phyloP scores from a whole-genome alignment of 1,284 basidiomycete genomes.

The Leccinum pseudoinsigne region DNA sequence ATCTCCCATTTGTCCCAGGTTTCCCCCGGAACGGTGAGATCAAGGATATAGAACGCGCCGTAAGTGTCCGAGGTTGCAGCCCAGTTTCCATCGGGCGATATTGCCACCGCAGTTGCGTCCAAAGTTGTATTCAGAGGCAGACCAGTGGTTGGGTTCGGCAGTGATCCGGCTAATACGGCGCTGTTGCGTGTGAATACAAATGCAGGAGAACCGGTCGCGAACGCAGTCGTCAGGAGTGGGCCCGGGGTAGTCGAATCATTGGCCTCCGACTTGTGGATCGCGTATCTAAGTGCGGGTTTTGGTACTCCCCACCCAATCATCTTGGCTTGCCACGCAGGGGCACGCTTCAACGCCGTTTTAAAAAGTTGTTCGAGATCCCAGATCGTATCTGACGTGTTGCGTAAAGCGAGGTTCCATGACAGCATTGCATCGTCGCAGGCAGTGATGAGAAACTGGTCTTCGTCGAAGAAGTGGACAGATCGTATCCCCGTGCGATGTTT shows the following conservation, averaged over 20 bases:
- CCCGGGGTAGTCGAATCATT: background rate
- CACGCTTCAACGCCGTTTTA: background rate
- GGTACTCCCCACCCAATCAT: conserved; percentile 15
- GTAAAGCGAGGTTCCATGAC: conserved; percentile 15
- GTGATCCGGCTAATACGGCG: no score
- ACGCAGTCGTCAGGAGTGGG: background rate
- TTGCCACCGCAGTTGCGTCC: no score
- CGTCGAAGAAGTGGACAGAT: conserved; percentile 1
- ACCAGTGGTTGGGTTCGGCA: no score
- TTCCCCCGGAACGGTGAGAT: no score
- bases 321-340: conserved; percentile 11
- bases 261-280: background rate
- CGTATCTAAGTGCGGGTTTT: background rate
- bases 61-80: no score
- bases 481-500: conserved; percentile 17
- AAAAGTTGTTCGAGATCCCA: conserved; percentile 7
- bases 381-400: conserved; percentile 2
- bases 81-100: no score
- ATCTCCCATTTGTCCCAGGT: no score
- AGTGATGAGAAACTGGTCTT: no score
- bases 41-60: no score
- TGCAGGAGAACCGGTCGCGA: conserved; percentile 4
- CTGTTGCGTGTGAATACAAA: no score
- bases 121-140: no score
- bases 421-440: conserved; percentile 14